Evolutionary conservation across 2,329 filamentous ascomycete species (phyloP).

Genomic region (Penicillium sp.): DNA sequence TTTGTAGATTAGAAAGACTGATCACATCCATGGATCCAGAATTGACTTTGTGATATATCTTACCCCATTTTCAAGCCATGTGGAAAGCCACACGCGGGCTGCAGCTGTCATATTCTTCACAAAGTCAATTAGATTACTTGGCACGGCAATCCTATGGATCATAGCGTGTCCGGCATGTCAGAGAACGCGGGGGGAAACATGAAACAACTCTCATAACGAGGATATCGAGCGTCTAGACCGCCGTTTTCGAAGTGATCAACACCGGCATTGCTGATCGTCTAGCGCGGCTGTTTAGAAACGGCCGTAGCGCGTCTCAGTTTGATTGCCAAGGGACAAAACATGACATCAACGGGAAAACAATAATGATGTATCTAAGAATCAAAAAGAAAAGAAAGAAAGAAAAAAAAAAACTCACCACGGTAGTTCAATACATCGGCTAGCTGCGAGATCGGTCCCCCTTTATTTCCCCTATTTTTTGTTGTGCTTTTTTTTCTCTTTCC

Average conservation of each 20-base stretch:
- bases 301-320: constrained; percentile 15
- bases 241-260: background rate
- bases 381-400: background rate
- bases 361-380: background rate
- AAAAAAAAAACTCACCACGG: background rate
- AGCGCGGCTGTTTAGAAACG: constrained; percentile 14
- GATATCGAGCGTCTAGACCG: constrained; percentile 6
- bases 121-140: constrained; percentile 15
- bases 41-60: background rate
- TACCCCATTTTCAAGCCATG: background rate
- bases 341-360: constrained; percentile 1
- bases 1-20: background rate
- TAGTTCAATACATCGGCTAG: background rate
- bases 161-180: background rate
- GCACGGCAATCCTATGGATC: constrained; percentile 6
- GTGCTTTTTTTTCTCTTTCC: background rate
- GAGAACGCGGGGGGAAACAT: background rate
- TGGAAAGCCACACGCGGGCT: constrained; percentile 1
- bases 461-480: background rate
- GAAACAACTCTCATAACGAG: background rate
- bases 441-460: background rate
- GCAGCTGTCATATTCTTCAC: constrained; percentile 12
- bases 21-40: background rate
- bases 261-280: constrained; percentile 15
- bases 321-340: background rate